Percentiles rank a stretch among this genome's conserved stretches.
Evolutionary conservation across 2,329 filamentous ascomycete species (phyloP).

Genomic region (Ascochyta fabae): DNA sequence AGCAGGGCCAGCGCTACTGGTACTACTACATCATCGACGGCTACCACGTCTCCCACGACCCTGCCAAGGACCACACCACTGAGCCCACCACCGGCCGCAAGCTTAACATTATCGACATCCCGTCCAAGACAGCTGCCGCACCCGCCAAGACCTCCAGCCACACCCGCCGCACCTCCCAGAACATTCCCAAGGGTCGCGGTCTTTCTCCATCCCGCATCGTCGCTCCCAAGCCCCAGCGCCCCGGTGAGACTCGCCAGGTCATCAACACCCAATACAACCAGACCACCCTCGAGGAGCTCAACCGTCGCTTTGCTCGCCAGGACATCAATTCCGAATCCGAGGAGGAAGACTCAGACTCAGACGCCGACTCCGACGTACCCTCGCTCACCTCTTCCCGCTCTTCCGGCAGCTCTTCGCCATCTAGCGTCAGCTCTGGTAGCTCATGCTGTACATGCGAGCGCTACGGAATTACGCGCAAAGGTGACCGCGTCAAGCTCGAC

Average conservation of each 20-base stretch:
- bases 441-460: constrained; percentile 88
- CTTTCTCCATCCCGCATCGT: constrained; percentile 88
- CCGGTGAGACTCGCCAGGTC: constrained; percentile 86
- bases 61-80: constrained; percentile 83
- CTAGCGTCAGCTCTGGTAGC: constrained; percentile 62
- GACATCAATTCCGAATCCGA: constrained; percentile 64
- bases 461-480: constrained; percentile 93
- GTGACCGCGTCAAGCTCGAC: constrained; percentile 94
- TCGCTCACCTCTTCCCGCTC: constrained; percentile 71
- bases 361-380: constrained; percentile 69
- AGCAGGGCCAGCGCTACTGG: constrained; percentile 95
- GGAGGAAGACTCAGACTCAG: constrained; percentile 75
- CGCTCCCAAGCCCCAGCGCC: constrained; percentile 87
- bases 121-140: constrained; percentile 57
- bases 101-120: constrained; percentile 96
- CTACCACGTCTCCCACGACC: constrained; percentile 97
- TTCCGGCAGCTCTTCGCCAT: constrained; percentile 70
- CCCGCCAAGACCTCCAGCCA: constrained; percentile 51
- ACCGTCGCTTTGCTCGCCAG: constrained; percentile 73
- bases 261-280: constrained; percentile 81
- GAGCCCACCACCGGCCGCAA: constrained; percentile 97
- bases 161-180: constrained; percentile 61
- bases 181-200: constrained; percentile 86
- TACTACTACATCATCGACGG: constrained; percentile 99
- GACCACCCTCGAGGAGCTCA: constrained; percentile 78